Conservation (phyloP, 179 eudicot genomes). For the Silene coronaria region DNA sequence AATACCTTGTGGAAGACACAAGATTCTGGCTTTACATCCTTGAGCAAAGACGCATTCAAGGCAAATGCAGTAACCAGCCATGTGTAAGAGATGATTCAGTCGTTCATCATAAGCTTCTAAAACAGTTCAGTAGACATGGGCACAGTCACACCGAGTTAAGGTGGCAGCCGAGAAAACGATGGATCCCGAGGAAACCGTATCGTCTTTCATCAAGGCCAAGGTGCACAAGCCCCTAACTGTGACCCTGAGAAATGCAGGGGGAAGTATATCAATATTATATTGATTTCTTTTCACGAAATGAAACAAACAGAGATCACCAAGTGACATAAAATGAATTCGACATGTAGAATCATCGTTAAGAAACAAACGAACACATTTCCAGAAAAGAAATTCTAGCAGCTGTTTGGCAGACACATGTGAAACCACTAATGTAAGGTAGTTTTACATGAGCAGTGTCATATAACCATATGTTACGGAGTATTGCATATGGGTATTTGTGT, state of each 20-base stretch:
- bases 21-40: conserved; percentile 40
- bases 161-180: conserved; percentile 21
- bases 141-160: conserved; percentile 32
- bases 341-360: background rate
- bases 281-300: conserved; percentile 21
- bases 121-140: conserved; percentile 27
- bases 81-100: conserved; percentile 23
- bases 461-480: too few species aligned
- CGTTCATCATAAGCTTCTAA: conserved; percentile 32
- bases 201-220: conserved; percentile 36
- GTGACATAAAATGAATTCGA: conserved; percentile 14
- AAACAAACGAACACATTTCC: background rate
- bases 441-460: background rate
- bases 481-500: too few species aligned
- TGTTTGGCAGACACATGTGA: background rate
- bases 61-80: conserved; percentile 36
- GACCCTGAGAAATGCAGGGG: conserved; percentile 50
- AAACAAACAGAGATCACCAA: conserved; percentile 20
- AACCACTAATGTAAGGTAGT: background rate
- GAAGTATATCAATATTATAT: conserved; percentile 45
- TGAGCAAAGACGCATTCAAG: conserved; percentile 35
- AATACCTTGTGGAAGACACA: conserved; percentile 29
- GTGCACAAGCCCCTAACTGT: conserved; percentile 32
- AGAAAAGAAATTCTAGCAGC: background rate
- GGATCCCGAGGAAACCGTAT: conserved; percentile 14